A percentile compares a stretch with the other conserved stretches of the same genome.
Evolutionary conservation across 1,139 yeast genomes (phyloP).

Genomic region (Scheffersomyces cryptocercus): DNA sequence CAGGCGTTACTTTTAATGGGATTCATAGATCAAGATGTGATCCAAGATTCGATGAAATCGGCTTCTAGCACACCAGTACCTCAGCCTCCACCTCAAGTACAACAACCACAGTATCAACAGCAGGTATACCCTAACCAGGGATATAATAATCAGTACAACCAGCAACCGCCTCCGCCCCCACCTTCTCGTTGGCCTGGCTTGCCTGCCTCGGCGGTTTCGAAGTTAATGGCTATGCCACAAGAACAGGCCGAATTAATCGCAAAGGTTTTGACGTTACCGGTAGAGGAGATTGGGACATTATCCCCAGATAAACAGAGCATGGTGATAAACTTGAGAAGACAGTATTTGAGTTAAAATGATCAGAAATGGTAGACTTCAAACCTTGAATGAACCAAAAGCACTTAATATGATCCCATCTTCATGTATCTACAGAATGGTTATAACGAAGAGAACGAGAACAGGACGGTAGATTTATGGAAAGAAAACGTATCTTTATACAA

Average conservation of each 20-base stretch:
- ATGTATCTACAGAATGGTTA: constrained; percentile 5
- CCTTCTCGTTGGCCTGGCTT: constrained; percentile 46
- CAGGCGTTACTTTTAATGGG: constrained; percentile 81
- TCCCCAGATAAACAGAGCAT: constrained; percentile 63
- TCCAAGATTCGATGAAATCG: constrained; percentile 46
- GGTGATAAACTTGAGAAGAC: constrained; percentile 60
- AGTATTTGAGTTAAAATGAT: constrained; percentile 40
- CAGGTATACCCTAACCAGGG: constrained; percentile 5
- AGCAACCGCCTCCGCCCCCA: constrained; percentile 8
- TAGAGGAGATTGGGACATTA: constrained; percentile 53
- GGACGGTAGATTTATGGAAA: no score
- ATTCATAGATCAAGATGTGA: constrained; percentile 63
- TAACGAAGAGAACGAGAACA: no score
- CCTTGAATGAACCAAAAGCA: neutral
- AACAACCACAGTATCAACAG: constrained; percentile 4
- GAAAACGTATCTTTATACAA: no score
- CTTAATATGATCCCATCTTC: no score
- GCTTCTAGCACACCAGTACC: constrained; percentile 26
- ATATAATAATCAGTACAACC: neutral
- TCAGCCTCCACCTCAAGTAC: constrained; percentile 15
- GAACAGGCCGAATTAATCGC: constrained; percentile 66
- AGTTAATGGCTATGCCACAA: constrained; percentile 47
- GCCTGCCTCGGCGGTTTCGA: constrained; percentile 49
- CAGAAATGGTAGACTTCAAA: neutral
- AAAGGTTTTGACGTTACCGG: constrained; percentile 60